A percentile compares a stretch with the other conserved stretches of the same genome.
Evolutionary conservation across 371 early-diverging fungal species (phyloP).

Genomic region (Chytridiales sp.): DNA sequence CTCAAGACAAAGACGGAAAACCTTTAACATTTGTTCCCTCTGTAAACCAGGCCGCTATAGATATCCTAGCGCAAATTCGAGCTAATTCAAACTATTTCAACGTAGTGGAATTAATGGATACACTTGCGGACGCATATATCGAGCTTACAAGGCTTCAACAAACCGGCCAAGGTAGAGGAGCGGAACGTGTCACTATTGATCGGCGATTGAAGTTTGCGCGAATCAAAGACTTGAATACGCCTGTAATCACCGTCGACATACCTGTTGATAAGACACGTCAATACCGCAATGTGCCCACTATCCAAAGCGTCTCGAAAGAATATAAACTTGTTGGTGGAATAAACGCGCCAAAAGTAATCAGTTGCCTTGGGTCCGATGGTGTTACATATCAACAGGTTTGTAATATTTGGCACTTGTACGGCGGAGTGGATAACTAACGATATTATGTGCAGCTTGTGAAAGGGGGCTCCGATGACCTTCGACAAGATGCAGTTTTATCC

Average conservation of each 20-base stretch:
- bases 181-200: slow-evolving; percentile 20
- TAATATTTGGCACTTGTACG: neutral
- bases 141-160: slow-evolving; percentile 23
- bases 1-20: slow-evolving; percentile 8
- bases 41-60: slow-evolving; percentile 10
- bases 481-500: slow-evolving; percentile 49
- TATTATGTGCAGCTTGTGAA: slow-evolving; percentile 43
- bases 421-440: neutral
- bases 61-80: slow-evolving; percentile 20
- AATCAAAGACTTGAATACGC: slow-evolving; percentile 17
- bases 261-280: slow-evolving; percentile 16
- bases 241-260: slow-evolving; percentile 24
- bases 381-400: slow-evolving; percentile 32
- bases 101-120: slow-evolving; percentile 17
- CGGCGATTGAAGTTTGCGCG: slow-evolving; percentile 8
- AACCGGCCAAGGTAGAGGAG: neutral
- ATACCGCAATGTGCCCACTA: slow-evolving; percentile 25
- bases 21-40: slow-evolving; percentile 3
- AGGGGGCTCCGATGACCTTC: slow-evolving; percentile 44
- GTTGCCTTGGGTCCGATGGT: slow-evolving; percentile 39
- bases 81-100: neutral
- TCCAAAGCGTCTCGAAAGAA: slow-evolving; percentile 23
- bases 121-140: slow-evolving; percentile 38
- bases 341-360: slow-evolving; percentile 43
- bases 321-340: slow-evolving; percentile 44